Base-by-base conservation (phyloP, 2,329 filamentous ascomycete species). In the Rhinocladiella similis region DNA sequence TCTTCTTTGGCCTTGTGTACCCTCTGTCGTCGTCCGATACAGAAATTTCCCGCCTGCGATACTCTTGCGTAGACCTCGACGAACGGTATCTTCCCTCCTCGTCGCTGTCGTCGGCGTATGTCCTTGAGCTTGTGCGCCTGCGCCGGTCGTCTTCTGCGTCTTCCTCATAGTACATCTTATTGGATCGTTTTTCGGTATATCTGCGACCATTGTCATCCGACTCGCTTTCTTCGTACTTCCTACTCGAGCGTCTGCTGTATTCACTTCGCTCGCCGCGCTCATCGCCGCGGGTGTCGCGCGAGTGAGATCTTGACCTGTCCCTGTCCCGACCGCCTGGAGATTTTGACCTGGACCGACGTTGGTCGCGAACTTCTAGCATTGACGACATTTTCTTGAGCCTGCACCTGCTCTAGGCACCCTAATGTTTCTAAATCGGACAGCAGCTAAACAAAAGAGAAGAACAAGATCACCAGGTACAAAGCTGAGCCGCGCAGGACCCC, bases 291-390 rank as follows among this genome's bases (percentile, higher is more conserved):
- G 57, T 66, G 59, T 76, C 73, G 68, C 74, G 74, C 64, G 75
- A 76, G 51, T 70, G 70, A 45, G 75, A 76, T 56, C 73, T 73
- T 42, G 76, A 74, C 43, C 72, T 67, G 59, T 63, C 69, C 47
- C 63, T 53, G 36, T 67, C 66, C 29, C 70, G 69, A 25, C 73
- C 72, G 54, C 70, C 65, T 33, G 75, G 75, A 33, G 75, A 77
- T 60, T 73, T 77, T 59, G 75, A 77, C 53, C 76, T 71, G 59
- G 70, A 72, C 54, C 75, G 74, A 61, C 63, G 62, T 35, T 56
- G 38, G 36, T 64, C 56, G 45, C 58, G 56, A 39, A 65, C 62
- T 29, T 54, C 56, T 27, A 65, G 53, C 60, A 64, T 59, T 38
- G 61, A 59, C 46, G 54, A 42, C 59, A 59, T 62, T 19, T 47